A percentile compares a stretch with the other conserved stretches of the same genome.
Conservation (phyloP, 495 filamentous ascomycete species). For the Letharia columbiana region DNA sequence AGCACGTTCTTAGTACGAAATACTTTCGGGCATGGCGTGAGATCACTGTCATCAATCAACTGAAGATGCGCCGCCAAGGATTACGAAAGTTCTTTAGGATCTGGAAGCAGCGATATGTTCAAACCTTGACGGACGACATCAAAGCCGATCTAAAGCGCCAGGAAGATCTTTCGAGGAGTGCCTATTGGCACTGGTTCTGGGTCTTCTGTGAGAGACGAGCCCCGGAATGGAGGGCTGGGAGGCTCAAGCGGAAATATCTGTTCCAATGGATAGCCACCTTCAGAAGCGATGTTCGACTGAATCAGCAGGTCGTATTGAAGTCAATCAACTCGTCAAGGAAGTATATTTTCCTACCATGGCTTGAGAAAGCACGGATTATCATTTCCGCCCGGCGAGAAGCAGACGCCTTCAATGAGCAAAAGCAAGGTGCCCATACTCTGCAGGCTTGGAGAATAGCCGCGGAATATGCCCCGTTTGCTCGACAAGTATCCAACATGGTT, state of each 20-base stretch:
- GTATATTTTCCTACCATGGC: slow-evolving; percentile 19
- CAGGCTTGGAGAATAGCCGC: slow-evolving; percentile 37
- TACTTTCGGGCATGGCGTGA: slow-evolving; percentile 73
- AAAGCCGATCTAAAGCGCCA: slow-evolving; percentile 40
- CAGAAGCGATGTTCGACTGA: slow-evolving; percentile 9
- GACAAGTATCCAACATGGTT: slow-evolving; percentile 39
- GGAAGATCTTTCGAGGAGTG: slow-evolving; percentile 35
- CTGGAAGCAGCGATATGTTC: slow-evolving; percentile 43
- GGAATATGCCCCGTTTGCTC: slow-evolving; percentile 41
- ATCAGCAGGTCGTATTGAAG: slow-evolving; percentile 15
- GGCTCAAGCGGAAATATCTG: slow-evolving; percentile 40
- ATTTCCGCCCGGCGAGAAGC: slow-evolving; percentile 31
- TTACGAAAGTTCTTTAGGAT: slow-evolving; percentile 47
- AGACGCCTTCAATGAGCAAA: slow-evolving; percentile 28
- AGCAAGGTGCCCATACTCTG: slow-evolving; percentile 29
- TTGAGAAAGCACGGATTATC: slow-evolving; percentile 29
- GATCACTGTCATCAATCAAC: slow-evolving; percentile 60
- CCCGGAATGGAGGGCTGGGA: slow-evolving; percentile 42
- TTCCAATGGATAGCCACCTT: slow-evolving; percentile 31
- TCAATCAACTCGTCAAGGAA: slow-evolving; percentile 7
- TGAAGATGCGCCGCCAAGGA: slow-evolving; percentile 56
- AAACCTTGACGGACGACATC: slow-evolving; percentile 30
- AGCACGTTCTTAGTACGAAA: slow-evolving; percentile 59
- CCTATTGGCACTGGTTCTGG: slow-evolving; percentile 52
- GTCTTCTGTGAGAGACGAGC: slow-evolving; percentile 46